Conservation (phyloP, 2,329 filamentous ascomycete species). For the Diaporthe eres region DNA sequence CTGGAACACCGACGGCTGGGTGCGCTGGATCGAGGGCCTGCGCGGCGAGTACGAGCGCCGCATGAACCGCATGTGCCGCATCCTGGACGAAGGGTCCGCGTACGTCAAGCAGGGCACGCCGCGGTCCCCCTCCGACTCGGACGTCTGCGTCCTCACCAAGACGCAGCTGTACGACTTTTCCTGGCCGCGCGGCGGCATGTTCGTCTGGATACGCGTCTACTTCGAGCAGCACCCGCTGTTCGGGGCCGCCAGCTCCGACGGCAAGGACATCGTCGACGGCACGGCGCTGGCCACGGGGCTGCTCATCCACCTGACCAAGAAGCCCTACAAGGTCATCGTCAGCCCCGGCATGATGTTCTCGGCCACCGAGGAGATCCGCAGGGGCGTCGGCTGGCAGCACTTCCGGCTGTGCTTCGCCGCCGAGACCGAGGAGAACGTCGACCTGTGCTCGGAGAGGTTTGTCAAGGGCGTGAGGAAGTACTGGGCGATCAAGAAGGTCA, state of each 20-base stretch:
- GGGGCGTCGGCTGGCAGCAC: slow-evolving; percentile 76
- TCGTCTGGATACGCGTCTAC: slow-evolving; percentile 83
- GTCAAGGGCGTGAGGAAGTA: slow-evolving; percentile 79
- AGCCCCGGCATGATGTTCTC: slow-evolving; percentile 82
- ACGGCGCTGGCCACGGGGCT: slow-evolving; percentile 74
- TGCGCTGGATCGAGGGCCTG: slow-evolving; percentile 90
- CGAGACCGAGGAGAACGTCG: slow-evolving; percentile 79
- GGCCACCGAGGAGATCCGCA: slow-evolving; percentile 71
- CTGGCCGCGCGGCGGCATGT: slow-evolving; percentile 92
- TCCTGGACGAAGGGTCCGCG: slow-evolving; percentile 78
- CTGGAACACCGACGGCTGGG: slow-evolving; percentile 89
- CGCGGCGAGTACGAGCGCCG: slow-evolving; percentile 87
- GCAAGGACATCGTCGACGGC: slow-evolving; percentile 63
- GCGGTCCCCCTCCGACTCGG: slow-evolving; percentile 60
- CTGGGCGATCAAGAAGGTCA: slow-evolving; percentile 79
- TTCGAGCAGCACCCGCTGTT: slow-evolving; percentile 82
- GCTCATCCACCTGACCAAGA: slow-evolving; percentile 78
- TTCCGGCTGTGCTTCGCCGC: slow-evolving; percentile 89
- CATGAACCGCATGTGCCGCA: slow-evolving; percentile 83
- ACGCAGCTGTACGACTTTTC: slow-evolving; percentile 81
- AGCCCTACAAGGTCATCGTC: slow-evolving; percentile 78
- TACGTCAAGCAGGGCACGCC: slow-evolving; percentile 74
- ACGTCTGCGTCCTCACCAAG: slow-evolving; percentile 84
- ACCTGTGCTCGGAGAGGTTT: slow-evolving; percentile 73
- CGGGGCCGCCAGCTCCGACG: slow-evolving; percentile 49